Evolutionary conservation across 2,329 filamentous ascomycete genomes (phyloP), one percentile per base, ranked within the genome.

Genomic region (Tolypocladium paradoxum): DNA sequence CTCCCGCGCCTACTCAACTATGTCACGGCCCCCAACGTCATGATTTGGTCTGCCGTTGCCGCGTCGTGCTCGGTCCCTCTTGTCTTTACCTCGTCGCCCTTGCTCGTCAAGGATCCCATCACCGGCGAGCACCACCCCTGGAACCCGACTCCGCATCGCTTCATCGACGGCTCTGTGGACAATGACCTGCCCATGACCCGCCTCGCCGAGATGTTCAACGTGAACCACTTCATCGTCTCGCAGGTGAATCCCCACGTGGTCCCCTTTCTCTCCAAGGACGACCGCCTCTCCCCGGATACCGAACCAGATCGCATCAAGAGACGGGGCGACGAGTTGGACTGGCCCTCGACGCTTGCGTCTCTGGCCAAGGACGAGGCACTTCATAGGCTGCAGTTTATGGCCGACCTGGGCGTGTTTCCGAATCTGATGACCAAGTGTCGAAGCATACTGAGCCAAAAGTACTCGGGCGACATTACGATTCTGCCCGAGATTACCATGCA

Each of bases 141-240:
- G 91, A 91, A 93, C 60, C 87, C 90, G 16, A 85, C 86, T 4
- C 85, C 88, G 31, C 87, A 90, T 64, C 82, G 83, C 58, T 96
- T 89, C 81, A 95, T 97, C 50, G 92, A 97, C 65, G 92, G 92
- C 1, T 96, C 91, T 1, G 89, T 97, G 24, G 90, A 96, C 65
- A 93, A 93, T 55, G 92, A 97, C 67, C 75, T 97, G 3, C 92
- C 92, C 2, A 95, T 95, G 83, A 90, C 86, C 22, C 82, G 89
- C 2, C 76, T 97, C 18, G 84, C 90, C 1, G 90, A 96, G 64
- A 91, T 96, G 87, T 96, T 96, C 75, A 96, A 96, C 64, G 91
- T 96, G 65, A 96, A 96, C 64, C 92, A 96, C 66, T 96, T 96
- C 65, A 96, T 97, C 60, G 92, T 96, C 20, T 96, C 90, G 0